A percentile compares a stretch with the other conserved stretches of the same genome.
These are phyloP conservation scores for Globisporangium yorkense DNA, from an alignment of 352 stramenopile species.

Conservation along the genomic window DNA sequence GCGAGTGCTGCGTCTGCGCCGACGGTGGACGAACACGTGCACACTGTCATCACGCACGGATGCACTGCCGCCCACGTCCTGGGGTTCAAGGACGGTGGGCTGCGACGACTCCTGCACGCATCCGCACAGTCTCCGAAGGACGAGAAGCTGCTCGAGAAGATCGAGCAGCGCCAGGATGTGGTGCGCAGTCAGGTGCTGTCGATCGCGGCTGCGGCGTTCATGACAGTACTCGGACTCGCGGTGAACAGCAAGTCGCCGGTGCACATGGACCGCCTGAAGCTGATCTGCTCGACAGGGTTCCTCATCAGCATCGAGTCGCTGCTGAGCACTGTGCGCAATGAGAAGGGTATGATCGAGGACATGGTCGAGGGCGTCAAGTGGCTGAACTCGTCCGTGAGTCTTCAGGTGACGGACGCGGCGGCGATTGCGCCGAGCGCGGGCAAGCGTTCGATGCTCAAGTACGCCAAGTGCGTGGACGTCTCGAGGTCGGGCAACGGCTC, in stretches of 20 bases:
- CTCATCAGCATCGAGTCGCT: slow-evolving; percentile 93
- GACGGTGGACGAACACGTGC: slow-evolving; percentile 47
- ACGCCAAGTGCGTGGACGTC: slow-evolving; percentile 73
- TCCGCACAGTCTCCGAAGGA: slow-evolving; percentile 42
- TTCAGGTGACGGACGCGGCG: slow-evolving; percentile 39
- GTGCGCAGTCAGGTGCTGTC: slow-evolving; percentile 71
- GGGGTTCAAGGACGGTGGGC: slow-evolving; percentile 80
- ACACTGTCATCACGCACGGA: slow-evolving; percentile 74
- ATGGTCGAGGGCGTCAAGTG: slow-evolving; percentile 84
- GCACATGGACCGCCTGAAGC: slow-evolving; percentile 49
- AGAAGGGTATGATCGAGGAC: slow-evolving; percentile 96
- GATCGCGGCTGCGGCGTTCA: slow-evolving; percentile 66
- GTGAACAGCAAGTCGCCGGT: slow-evolving; percentile 46
- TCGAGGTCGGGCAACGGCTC: slow-evolving; percentile 41
- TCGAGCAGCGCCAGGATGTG: slow-evolving; percentile 79
- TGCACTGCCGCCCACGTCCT: slow-evolving; percentile 73
- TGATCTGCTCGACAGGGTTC: slow-evolving; percentile 74
- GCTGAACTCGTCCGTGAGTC: slow-evolving; percentile 72
- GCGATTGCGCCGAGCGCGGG: slow-evolving; percentile 23
- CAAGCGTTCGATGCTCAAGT: slow-evolving; percentile 41
- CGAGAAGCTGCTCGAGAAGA: slow-evolving; percentile 40
- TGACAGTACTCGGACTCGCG: slow-evolving; percentile 64
- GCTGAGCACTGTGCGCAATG: slow-evolving; percentile 90
- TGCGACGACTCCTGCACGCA: slow-evolving; percentile 52
- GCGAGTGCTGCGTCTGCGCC: slow-evolving; percentile 8